Evolutionary conservation across 345 rosid species (phyloP), one percentile per base, ranked within the genome.

Genomic region (Hevea brasiliensis): DNA sequence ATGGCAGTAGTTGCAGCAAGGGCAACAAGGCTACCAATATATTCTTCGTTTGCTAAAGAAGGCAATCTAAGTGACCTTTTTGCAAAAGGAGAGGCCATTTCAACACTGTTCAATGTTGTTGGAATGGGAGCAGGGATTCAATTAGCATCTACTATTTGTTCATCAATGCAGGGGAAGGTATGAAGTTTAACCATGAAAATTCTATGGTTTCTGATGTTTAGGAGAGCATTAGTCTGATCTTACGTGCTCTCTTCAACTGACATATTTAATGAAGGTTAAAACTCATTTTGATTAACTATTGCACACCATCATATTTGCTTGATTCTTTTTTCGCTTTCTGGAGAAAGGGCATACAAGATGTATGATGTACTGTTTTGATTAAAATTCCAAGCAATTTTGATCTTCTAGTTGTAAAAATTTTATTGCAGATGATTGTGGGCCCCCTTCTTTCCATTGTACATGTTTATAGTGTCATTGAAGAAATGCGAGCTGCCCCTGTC

Each of bases 1-100:
- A 95, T 95, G 91, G 99, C 98, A 42, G 90, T 89, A 47, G 99
- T 95, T 76, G 99, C 97, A 8, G 97, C 99, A 65, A 84, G 99
- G 76, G 98, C 99, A 48, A 95, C 98, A 62, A 85, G 99, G 77
- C 85, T 91, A 62, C 98, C 98, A 1, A 89, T 92, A 66, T 92
- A 92, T 82, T 95, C 99, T 32, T 92, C 99, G 27, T 91, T 95
- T 65, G 97, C 99, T 64, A 95, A 91, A 85, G 98, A 95, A 83
- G 98, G 99, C 79, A 95, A 91, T 72, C 94, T 95, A n/a, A 92
- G 99, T 64, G 98, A 95, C 74, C 85, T 95, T 65, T 92, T 89
- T 77, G 97, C 99, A 27, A 95, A 92, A 84, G 96, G 99, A 65
- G 99, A 95, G 83, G 99, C 98, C 65, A 92, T 95, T 81, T 95